phyloP scores from a whole-genome alignment of 306 rosid genomes.

The Begonia fuchsioides region DNA sequence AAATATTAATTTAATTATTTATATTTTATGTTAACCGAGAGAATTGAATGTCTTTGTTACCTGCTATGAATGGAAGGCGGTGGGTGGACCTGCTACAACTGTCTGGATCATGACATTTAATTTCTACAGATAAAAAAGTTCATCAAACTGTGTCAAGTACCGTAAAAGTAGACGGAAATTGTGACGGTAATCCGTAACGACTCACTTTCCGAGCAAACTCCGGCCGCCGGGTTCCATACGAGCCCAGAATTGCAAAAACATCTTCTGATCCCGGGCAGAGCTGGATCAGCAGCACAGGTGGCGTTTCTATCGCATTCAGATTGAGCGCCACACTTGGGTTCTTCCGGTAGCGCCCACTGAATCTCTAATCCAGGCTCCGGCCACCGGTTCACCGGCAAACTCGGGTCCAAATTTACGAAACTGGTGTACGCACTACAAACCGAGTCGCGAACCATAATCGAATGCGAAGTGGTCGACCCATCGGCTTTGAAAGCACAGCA shows the following conservation, averaged over 20 bases:
- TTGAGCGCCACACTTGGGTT: conserved; percentile 42
- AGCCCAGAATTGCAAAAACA: conserved; percentile 44
- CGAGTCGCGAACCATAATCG: conserved; percentile 37
- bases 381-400: conserved; percentile 30
- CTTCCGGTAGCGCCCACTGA: conserved; percentile 52
- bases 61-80: conserved; percentile 40
- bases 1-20: too few species aligned
- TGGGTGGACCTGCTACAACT: conserved; percentile 22
- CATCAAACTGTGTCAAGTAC: too few species aligned
- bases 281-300: conserved; percentile 32
- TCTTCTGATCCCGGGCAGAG: conserved; percentile 17
- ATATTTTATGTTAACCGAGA: too few species aligned
- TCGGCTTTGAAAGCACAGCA: conserved; percentile 62
- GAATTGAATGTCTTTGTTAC: too few species aligned
- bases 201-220: conserved; percentile 46
- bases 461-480: conserved; percentile 60
- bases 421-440: conserved; percentile 76
- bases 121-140: conserved; percentile 14
- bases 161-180: too few species aligned
- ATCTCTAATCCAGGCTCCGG: conserved; percentile 60
- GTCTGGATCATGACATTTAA: conserved; percentile 26
- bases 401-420: conserved; percentile 45
- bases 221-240: conserved; percentile 46
- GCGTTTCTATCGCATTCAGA: conserved; percentile 44
- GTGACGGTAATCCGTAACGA: neutral